Evolutionary conservation across 1,139 yeast species (phyloP).

Genomic region (Magnusiomyces ingens): DNA sequence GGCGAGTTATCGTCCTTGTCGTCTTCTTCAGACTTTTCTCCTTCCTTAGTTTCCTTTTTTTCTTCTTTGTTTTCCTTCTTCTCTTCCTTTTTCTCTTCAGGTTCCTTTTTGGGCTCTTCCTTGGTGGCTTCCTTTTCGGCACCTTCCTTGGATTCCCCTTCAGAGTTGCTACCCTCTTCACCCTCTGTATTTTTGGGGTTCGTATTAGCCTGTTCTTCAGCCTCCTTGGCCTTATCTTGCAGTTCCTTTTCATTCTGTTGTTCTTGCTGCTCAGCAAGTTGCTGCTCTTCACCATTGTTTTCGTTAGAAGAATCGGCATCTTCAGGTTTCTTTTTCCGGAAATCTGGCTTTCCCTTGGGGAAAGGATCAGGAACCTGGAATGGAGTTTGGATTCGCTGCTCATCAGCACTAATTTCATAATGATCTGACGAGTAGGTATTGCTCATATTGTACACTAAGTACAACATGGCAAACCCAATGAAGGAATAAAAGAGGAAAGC

Average conservation of each 20-base stretch:
- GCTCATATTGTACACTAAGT: not conserved
- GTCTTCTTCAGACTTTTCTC: constrained; percentile 5
- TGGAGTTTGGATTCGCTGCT: not conserved
- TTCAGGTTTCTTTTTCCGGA: constrained; percentile 12
- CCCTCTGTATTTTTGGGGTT: constrained; percentile 7
- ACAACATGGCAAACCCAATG: not conserved
- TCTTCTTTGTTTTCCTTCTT: constrained; percentile 5
- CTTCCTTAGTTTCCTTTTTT: constrained; percentile 6
- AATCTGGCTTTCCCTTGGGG: constrained; percentile 16
- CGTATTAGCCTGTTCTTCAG: constrained; percentile 19
- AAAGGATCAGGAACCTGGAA: constrained; percentile 15
- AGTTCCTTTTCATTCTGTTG: constrained; percentile 23
- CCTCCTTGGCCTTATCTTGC: constrained; percentile 28
- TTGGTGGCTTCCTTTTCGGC: constrained; percentile 8
- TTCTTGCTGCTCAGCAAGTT: constrained; percentile 22
- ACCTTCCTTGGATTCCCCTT: constrained; percentile 10
- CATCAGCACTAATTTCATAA: not conserved
- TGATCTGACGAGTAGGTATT: not conserved
- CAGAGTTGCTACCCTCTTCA: constrained; percentile 9
- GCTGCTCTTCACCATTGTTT: not conserved
- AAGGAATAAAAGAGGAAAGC: not conserved
- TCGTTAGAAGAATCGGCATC: constrained; percentile 8
- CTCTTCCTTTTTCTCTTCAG: constrained; percentile 8
- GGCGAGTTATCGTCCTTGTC: constrained; percentile 1
- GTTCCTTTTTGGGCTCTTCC: constrained; percentile 7